phyloP scores from a whole-genome alignment of 1,284 basidiomycete species.

The Ustilago esculenta region DNA sequence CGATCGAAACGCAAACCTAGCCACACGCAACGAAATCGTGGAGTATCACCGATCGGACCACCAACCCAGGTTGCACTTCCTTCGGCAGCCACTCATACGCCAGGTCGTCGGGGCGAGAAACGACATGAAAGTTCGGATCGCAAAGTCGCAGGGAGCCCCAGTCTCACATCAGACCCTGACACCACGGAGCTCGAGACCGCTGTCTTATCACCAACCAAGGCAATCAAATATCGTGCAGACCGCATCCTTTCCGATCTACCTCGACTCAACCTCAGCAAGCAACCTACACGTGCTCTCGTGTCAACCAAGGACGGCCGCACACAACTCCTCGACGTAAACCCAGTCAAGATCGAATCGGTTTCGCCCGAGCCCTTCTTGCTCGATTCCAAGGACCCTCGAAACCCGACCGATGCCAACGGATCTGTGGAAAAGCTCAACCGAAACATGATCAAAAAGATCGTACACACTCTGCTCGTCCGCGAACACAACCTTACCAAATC shows the following conservation, averaged over 20 bases:
- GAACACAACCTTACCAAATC: constrained; percentile 31
- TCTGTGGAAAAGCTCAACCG: constrained; percentile 37
- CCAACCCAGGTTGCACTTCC: neutral
- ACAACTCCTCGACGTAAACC: constrained; percentile 24
- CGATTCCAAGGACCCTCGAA: constrained; percentile 7
- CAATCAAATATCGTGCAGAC: constrained; percentile 26
- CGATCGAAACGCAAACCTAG: constrained; percentile 35
- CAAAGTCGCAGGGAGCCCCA: constrained; percentile 32
- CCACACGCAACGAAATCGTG: constrained; percentile 13
- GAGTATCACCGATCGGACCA: constrained; percentile 1
- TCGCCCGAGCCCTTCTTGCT: constrained; percentile 33
- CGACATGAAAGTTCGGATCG: constrained; percentile 25
- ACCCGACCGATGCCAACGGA: neutral
- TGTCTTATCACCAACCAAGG: constrained; percentile 10
- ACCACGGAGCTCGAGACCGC: too few species aligned
- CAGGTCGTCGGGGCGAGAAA: constrained; percentile 53
- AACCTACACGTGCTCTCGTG: constrained; percentile 21
- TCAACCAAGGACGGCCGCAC: neutral
- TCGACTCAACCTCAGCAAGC: constrained; percentile 37
- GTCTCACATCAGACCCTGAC: too few species aligned
- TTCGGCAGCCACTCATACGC: constrained; percentile 31
- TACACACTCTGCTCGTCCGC: constrained; percentile 31
- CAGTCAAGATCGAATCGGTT: constrained; percentile 22
- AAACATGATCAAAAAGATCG: constrained; percentile 41
- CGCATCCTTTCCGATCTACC: constrained; percentile 39